Conservation (phyloP, 768 basidiomycete genomes). For the Collybia mongolica region DNA sequence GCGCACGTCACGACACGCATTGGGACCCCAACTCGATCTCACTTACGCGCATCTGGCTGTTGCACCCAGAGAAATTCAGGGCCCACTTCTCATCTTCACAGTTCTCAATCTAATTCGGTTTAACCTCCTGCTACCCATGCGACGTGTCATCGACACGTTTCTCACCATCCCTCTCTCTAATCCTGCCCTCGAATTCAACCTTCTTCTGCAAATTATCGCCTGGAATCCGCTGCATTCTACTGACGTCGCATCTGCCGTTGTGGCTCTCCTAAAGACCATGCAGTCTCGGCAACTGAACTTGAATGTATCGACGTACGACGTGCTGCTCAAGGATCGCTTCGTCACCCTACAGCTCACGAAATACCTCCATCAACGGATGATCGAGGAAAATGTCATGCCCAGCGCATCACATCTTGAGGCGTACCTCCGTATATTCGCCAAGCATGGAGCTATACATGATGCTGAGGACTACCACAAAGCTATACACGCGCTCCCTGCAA, state of each 20-base stretch:
- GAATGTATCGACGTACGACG: constrained; percentile 37
- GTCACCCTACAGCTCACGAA: constrained; percentile 50
- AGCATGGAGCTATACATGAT: constrained; percentile 40
- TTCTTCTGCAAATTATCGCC: constrained; percentile 51
- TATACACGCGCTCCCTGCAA: constrained; percentile 24
- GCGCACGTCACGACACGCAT: constrained; percentile 42
- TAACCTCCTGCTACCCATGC: constrained; percentile 45
- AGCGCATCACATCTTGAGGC: constrained; percentile 43
- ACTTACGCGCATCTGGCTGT: constrained; percentile 35
- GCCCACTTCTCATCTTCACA: constrained; percentile 44
- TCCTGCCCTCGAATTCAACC: constrained; percentile 42
- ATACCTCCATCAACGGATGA: constrained; percentile 42
- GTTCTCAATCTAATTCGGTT: constrained; percentile 50
- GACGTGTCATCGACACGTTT: constrained; percentile 41
- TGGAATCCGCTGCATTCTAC: constrained; percentile 36
- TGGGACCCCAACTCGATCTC: constrained; percentile 40
- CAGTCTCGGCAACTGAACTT: constrained; percentile 40
- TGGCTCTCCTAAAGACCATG: constrained; percentile 47
- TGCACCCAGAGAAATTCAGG: constrained; percentile 30
- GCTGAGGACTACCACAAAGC: constrained; percentile 37
- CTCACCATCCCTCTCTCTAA: constrained; percentile 30
- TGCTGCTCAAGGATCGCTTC: constrained; percentile 48
- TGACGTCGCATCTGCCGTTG: constrained; percentile 35
- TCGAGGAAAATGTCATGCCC: constrained; percentile 36
- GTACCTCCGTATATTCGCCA: constrained; percentile 46